Base-by-base conservation (phyloP, 2,329 filamentous ascomycete genomes). In the Pezicula rhizophila region DNA sequence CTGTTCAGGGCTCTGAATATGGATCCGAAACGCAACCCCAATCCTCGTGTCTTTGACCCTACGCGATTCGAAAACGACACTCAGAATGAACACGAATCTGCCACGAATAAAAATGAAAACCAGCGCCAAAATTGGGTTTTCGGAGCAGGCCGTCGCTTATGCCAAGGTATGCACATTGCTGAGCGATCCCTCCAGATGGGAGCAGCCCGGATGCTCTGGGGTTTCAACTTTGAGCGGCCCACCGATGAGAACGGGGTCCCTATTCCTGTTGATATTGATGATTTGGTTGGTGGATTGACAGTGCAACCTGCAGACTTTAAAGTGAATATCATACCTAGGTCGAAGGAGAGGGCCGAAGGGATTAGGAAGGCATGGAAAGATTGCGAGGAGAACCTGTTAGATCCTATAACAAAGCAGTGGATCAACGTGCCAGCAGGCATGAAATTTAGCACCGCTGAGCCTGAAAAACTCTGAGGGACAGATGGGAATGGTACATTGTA, bases 91-190 rank as follows among this genome's bases (percentile, higher is more conserved):
- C 4, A 5, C 2, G 42, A 50, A 23, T 17, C 53, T 39, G 64
- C 60, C n/a, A 61, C 42, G 0, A 65, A 70, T 18, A 52, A 66
- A 0, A 68, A 73, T 45, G 61, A 64, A 0, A 60, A 64, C 1
- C 68, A 76, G 56, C 68, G 76, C 12, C 77, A 79, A 42, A 70
- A 75, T 8, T 80, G 77, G 59, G 70, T 68, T 0, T 82, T 79
- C 47, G 78, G 79, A 18, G 74, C 73, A 8, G 78, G 79, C 2
- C 68, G 78, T 5, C 69, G 79, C 18, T 70, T 81, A 40, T 83
- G 79, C 57, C 77, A 72, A 2, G 79, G 79, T 0, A 75, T 78
- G 33, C 73, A 79, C 46, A 66, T 82, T 4, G 75, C 74, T 0
- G 73, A 78, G 51, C 67, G 68, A 2, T 68, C 63, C n/a, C 53